Percentiles rank a stretch among this genome's conserved stretches.
These are phyloP conservation scores for Colletotrichum simmondsii DNA, from an alignment of 2,329 filamentous ascomycete species.

Conservation along the genomic window DNA sequence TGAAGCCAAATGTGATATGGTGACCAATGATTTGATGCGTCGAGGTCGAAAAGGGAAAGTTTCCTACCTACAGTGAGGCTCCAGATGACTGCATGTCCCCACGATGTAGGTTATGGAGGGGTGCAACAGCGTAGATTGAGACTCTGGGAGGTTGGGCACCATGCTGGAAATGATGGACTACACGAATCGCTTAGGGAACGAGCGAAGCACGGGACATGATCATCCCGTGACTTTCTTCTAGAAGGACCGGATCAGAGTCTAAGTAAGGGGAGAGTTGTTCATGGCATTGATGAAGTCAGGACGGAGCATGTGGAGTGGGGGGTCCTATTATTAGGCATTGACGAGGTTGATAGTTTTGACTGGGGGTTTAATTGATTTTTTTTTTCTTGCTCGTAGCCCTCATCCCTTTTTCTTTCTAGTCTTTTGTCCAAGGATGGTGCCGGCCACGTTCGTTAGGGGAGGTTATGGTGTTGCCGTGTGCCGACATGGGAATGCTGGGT, in stretches of 20 bases:
- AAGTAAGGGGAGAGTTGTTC: neutral
- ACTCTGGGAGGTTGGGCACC: neutral
- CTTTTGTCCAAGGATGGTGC: neutral
- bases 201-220: neutral
- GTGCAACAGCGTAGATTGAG: neutral
- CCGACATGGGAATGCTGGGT: slow-evolving; percentile 24
- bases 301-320: neutral
- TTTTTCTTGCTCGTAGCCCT: too few relatives aligned
- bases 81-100: neutral
- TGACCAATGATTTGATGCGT: slow-evolving; percentile 11
- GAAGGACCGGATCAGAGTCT: neutral
- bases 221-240: neutral
- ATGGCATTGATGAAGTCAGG: neutral
- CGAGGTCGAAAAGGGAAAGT: slow-evolving; percentile 21
- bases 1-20: neutral
- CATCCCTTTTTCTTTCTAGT: neutral
- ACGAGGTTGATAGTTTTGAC: neutral
- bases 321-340: neutral
- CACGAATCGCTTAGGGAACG: too few relatives aligned
- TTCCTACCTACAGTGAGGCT: neutral
- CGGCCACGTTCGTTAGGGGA: too few relatives aligned
- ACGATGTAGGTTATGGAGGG: neutral
- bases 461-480: neutral
- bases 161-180: neutral
- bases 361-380: neutral